Base-by-base conservation (phyloP, 2,329 filamentous ascomycete genomes). In the Claviceps cyperi region DNA sequence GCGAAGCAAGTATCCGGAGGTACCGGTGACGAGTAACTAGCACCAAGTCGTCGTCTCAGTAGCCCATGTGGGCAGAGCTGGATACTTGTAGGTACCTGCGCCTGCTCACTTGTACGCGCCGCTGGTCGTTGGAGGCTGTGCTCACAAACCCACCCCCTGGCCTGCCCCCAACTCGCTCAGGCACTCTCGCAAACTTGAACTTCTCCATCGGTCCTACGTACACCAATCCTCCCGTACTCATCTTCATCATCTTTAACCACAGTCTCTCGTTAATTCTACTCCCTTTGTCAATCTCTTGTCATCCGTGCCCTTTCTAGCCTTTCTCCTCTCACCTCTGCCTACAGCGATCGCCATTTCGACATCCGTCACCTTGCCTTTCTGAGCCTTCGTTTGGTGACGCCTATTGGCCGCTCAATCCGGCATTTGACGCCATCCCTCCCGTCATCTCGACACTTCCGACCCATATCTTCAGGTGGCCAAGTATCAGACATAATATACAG, bases 261-360 rank as follows among this genome's bases (percentile, higher is more conserved):
- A 52, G 50, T 50, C 50, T 43, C 24, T 52, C 50, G 44, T 52
- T 52, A 50, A 43, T 21, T 46, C n/a, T 37, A 32, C 9, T 22
- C 15, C 11, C 21, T 21, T 13, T 19, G 7, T 17, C 38, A 7
- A 11, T 5, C 21, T 24, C 15, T 4, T 15, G 17, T 44, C 21
- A 1, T 22, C 46, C 8, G 39, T 8, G 4, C 13, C 17, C 38
- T 40, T 22, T 14, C 19, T 7, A 14, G 6, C 43, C 24, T 14
- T 13, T 46, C 7, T 36, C 5, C 17, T 22, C 2, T 36, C n/a
- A 7, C 17, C 17, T 46, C 32, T 8, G 32, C 1, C 17, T 7
- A 7, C 8, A 19, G 4, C 8, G n/a, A 14, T 46, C 32, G 17
- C 17, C 32, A 21, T 14, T 21, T 17, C 28, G 7, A 11, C 36